Base-by-base conservation (phyloP, 2,329 filamentous ascomycete genomes). In the Scedosporium minutisporum region DNA sequence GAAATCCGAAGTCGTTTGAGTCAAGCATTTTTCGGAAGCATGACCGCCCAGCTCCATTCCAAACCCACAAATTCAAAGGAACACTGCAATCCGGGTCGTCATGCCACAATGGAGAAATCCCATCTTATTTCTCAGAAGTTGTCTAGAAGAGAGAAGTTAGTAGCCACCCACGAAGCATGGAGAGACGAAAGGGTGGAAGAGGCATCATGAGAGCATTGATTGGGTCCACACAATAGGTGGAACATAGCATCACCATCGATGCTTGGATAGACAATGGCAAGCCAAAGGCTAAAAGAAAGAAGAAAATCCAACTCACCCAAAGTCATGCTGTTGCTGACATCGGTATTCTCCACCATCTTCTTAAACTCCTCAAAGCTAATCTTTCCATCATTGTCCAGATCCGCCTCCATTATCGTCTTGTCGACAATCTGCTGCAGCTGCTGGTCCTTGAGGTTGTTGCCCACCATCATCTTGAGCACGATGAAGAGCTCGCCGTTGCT, bases 401-500 rank as follows among this genome's bases (percentile, higher is more conserved):
- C 95, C 58, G 95, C 95, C 80, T 99, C 95, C 95, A 97, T 97
- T 75, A 99, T 97, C 64, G 95, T 99, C 86, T 99, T 99, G 81
- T 99, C 95, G 69, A 99, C 95, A 74, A 99, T 99, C 85, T 93
- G 95, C 80, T 99, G 95, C 74, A 99, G 79, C 79, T 99, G 95
- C 78, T 97, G 91, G 76, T 99, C 95, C 83, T 99, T 99, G 72
- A 99, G 80, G 77, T 99, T 99, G 80, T 90, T 97, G 64, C 95
- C 95, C 60, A 99, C 95, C 95, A 99, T 99, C 95, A 99, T 99
- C 89, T 99, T 99, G 71, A 99, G 83, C 72, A 99, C 95, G 71
- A 99, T 97, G 76, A 97, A 99, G 60, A 99, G 85, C 81, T 99
- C 95, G 71, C 95, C 95, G 76, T 99, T 99, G 80, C 91, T 96